Conservation (phyloP, 176 grass and related monocot species). For the Lolium multiflorum region DNA sequence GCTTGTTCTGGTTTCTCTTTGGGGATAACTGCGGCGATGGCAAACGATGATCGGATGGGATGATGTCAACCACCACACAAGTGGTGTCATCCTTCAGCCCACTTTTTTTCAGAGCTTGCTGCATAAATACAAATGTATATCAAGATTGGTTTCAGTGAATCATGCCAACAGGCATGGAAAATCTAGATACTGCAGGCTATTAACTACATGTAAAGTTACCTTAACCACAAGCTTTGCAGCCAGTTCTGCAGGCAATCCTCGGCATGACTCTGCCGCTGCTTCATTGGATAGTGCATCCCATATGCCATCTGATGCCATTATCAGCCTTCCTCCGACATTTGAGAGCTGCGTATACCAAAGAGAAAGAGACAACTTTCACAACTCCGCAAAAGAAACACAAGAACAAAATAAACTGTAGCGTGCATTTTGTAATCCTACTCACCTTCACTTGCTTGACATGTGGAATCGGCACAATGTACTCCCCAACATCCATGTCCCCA, state of each 20-base stretch:
- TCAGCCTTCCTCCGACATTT: slow-evolving; percentile 76
- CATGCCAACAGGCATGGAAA: neutral
- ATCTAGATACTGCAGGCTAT: neutral
- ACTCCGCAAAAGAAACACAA: neutral
- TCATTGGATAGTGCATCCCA: slow-evolving; percentile 94
- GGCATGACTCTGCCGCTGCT: slow-evolving; percentile 76
- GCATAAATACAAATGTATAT: slow-evolving; percentile 23
- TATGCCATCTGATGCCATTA: slow-evolving; percentile 98
- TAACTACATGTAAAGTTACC: slow-evolving; percentile 49
- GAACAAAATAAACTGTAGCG: neutral
- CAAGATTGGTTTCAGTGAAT: neutral
- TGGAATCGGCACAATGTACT: slow-evolving; percentile 95
- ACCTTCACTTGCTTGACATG: slow-evolving; percentile 99
- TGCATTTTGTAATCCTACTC: slow-evolving; percentile 8
- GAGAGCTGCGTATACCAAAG: slow-evolving; percentile 71
- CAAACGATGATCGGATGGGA: slow-evolving; percentile 70
- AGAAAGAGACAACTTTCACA: neutral
- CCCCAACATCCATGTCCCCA: slow-evolving; percentile 94
- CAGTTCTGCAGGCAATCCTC: slow-evolving; percentile 82
- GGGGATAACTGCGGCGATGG: slow-evolving; percentile 68
- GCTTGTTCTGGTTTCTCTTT: slow-evolving; percentile 81
- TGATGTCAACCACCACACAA: slow-evolving; percentile 93
- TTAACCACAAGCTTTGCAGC: slow-evolving; percentile 96
- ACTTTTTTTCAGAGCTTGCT: slow-evolving; percentile 95
- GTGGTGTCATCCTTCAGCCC: slow-evolving; percentile 99